phyloP scores from a whole-genome alignment of 805 yeast species.

The Schizosaccharomyces octosporus region DNA sequence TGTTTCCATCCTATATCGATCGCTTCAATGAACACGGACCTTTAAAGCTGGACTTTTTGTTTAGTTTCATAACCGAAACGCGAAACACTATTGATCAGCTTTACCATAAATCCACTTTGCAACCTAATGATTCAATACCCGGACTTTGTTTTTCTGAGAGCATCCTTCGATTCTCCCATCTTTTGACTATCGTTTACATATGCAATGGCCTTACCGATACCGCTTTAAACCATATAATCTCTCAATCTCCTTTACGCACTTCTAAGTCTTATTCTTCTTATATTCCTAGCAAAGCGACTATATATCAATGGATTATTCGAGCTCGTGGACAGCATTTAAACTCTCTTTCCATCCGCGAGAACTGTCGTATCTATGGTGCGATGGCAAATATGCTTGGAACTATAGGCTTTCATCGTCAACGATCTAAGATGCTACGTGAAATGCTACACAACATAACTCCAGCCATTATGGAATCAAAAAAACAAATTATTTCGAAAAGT shows the following conservation, averaged over 20 bases:
- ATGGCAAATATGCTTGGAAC: constrained; percentile 40
- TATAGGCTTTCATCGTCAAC: constrained; percentile 39
- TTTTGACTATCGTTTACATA: constrained; percentile 28
- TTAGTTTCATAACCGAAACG: constrained; percentile 8
- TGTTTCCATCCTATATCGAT: constrained; percentile 1
- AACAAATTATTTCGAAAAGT: constrained; percentile 5
- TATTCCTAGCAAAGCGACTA: not conserved
- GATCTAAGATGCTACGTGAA: constrained; percentile 43
- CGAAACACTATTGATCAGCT: constrained; percentile 7
- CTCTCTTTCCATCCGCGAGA: constrained; percentile 7
- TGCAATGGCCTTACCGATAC: constrained; percentile 23
- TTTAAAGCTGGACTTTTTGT: constrained; percentile 2
- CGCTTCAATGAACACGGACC: constrained; percentile 2
- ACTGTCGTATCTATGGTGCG: constrained; percentile 29
- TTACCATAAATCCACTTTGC: constrained; percentile 28
- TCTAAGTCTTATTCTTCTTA: not conserved
- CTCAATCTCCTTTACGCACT: not conserved
- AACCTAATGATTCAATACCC: constrained; percentile 56
- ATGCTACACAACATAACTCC: constrained; percentile 23
- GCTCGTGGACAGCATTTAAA: constrained; percentile 7
- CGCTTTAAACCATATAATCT: not conserved
- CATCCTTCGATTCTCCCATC: constrained; percentile 34
- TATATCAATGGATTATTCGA: constrained; percentile 2
- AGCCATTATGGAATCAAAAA: constrained; percentile 8
- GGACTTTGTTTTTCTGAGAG: constrained; percentile 55